Evolutionary conservation across 805 yeast species (phyloP), one percentile per base, ranked within the genome.

Genomic region (Metschnikowia hibisci): DNA sequence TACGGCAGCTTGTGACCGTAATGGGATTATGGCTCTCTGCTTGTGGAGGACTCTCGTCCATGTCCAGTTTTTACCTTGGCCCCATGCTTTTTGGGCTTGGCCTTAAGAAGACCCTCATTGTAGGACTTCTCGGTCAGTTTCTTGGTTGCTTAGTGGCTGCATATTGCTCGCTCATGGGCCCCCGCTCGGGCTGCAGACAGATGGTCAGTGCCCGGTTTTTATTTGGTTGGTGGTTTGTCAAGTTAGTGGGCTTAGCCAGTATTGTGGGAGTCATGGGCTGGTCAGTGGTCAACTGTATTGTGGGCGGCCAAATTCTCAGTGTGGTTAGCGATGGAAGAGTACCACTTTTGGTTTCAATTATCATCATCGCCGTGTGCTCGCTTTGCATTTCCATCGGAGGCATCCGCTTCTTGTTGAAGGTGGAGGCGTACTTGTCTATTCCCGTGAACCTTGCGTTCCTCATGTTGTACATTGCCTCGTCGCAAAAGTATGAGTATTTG

Each of bases 211-310:
- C 89, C 1, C 71, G 95, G 48, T 87, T 74, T 53, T 66, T 87
- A 36, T 88, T 87, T 60, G 96, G 96, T 1, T 83, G 90, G 81
- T 84, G 84, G 82, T 79, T 82, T 51, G 89, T 88, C 31, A 83
- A 84, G 60, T 67, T 87, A 42, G 84, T 87, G 36, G 81, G 87
- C 4, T 61, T 88, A 32, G 77, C 84, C 30, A 77, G 87, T 34
- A 79, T 85, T 45, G 62, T 85, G 33, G 95, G 96, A 39, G 83
- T 84, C 12, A 60, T 86, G 53, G 96, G 96, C n/a, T 88, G 96
- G 96, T 79, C 91, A n/a, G 82, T 88, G 28, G 89, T 87, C n/a
- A 87, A 87, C 58, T 78, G 85, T 52, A 93, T 87, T 38, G 81
- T 87, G 44, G 96, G 95, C 30, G 96, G 96, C 14, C 89, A 88